These are phyloP conservation scores for Tetraselmis striata DNA, from an alignment of 139 green algal genomes.

Conservation along the genomic window DNA sequence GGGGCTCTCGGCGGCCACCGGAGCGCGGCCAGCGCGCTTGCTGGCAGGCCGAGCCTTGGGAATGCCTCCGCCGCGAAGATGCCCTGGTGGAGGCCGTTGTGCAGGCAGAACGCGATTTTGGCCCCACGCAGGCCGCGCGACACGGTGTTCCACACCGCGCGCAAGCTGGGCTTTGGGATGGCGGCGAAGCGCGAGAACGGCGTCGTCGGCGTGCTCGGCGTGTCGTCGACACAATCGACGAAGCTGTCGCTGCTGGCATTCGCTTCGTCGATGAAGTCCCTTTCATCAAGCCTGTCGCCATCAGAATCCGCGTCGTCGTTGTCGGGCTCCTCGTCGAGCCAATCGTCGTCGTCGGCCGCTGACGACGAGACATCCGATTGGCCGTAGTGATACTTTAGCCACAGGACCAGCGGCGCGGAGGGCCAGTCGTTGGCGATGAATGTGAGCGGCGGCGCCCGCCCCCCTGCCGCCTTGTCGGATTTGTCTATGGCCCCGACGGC, in stretches of 20 bases:
- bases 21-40: background rate
- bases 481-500: too few relatives aligned
- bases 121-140: background rate
- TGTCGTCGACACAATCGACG: background rate
- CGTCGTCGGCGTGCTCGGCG: background rate
- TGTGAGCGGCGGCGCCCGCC: background rate
- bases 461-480: too few relatives aligned
- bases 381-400: conserved; percentile 25
- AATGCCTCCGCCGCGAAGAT: background rate
- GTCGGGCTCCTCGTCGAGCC: too few relatives aligned
- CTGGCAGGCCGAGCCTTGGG: background rate
- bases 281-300: too few relatives aligned
- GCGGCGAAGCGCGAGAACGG: background rate
- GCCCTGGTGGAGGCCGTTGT: conserved; percentile 1
- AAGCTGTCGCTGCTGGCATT: background rate
- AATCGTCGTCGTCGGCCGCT: too few relatives aligned
- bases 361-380: background rate
- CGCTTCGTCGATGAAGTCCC: background rate
- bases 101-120: background rate
- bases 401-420: conserved; percentile 41
- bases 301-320: too few relatives aligned
- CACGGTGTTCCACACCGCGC: background rate
- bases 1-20: background rate
- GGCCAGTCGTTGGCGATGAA: conserved; percentile 66
- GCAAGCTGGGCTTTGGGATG: background rate